These are phyloP conservation scores for Penicillium robsamsonii DNA, from an alignment of 495 filamentous ascomycete genomes.

Conservation along the genomic window DNA sequence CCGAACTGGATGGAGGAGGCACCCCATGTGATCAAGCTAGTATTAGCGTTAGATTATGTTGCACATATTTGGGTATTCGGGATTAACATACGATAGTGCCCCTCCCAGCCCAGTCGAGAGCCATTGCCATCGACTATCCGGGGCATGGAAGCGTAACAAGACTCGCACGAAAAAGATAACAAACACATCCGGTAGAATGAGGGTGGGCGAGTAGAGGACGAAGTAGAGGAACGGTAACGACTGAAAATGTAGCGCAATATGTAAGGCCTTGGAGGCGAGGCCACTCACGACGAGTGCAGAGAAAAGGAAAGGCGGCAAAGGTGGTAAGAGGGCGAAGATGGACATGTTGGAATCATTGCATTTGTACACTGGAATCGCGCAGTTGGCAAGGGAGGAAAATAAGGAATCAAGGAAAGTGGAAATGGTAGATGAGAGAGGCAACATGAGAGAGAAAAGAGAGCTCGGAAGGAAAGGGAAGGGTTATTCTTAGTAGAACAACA, in stretches of 20 bases:
- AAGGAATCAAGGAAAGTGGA: neutral
- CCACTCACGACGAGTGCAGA: conserved; percentile 36
- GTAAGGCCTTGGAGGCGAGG: conserved; percentile 36
- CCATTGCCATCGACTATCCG: conserved; percentile 27
- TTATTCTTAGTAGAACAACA: conserved; percentile 9
- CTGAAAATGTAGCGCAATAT: conserved; percentile 36
- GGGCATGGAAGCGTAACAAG: conserved; percentile 26
- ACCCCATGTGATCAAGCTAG: conserved; percentile 31
- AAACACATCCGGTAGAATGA: conserved; percentile 35
- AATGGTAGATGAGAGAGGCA: neutral
- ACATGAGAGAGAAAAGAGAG: neutral
- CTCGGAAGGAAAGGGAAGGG: neutral
- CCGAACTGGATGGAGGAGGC: conserved; percentile 40
- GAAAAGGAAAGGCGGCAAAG: conserved; percentile 34
- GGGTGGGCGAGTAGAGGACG: conserved; percentile 37
- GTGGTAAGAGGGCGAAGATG: conserved; percentile 23
- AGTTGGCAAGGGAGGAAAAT: neutral
- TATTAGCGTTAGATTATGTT: conserved; percentile 10
- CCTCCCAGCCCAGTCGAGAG: conserved; percentile 28
- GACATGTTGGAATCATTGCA: conserved; percentile 29
- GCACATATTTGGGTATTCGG: neutral
- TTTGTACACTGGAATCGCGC: conserved; percentile 7
- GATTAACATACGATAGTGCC: conserved; percentile 32
- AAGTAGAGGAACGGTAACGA: conserved; percentile 39
- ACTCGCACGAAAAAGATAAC: conserved; percentile 32